Percentiles rank a stretch among this genome's conserved stretches.
These are phyloP conservation scores for Pseudogymnoascus sp. DNA, from an alignment of 2,329 filamentous ascomycete species.

Conservation along the genomic window DNA sequence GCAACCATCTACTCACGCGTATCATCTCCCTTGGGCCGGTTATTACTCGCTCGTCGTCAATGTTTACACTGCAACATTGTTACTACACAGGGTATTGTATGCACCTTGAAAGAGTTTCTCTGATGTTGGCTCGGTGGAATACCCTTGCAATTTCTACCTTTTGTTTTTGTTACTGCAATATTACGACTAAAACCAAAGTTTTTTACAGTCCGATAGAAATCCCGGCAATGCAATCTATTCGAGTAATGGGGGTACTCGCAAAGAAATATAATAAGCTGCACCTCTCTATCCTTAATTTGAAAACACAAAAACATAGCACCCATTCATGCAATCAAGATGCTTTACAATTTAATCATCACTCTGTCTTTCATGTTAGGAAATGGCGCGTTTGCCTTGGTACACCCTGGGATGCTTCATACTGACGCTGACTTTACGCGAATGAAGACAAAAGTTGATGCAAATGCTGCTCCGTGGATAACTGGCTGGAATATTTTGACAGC, in stretches of 20 bases:
- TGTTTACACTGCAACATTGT: neutral
- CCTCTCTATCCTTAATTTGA: neutral
- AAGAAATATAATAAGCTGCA: neutral
- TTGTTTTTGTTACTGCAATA: neutral
- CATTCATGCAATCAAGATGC: neutral
- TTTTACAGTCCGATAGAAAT: neutral
- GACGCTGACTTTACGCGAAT: slow-evolving; percentile 33
- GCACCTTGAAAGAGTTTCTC: neutral
- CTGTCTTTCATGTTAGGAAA: neutral
- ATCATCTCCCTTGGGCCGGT: neutral
- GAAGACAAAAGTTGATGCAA: slow-evolving; percentile 28
- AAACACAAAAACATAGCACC: neutral
- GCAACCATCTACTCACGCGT: neutral
- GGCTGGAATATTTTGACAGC: slow-evolving; percentile 28
- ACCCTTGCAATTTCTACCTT: neutral
- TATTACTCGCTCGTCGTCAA: neutral
- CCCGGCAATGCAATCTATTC: neutral
- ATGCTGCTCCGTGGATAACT: slow-evolving; percentile 29
- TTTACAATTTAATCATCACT: neutral
- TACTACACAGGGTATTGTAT: neutral
- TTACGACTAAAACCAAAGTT: neutral
- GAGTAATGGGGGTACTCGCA: neutral
- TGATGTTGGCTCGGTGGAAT: neutral
- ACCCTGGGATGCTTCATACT: slow-evolving; percentile 32
- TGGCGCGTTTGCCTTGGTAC: slow-evolving; percentile 19